A percentile compares a stretch with the other conserved stretches of the same genome.
Conservation (phyloP, 495 filamentous ascomycete genomes). For the Pyronema domesticum region DNA sequence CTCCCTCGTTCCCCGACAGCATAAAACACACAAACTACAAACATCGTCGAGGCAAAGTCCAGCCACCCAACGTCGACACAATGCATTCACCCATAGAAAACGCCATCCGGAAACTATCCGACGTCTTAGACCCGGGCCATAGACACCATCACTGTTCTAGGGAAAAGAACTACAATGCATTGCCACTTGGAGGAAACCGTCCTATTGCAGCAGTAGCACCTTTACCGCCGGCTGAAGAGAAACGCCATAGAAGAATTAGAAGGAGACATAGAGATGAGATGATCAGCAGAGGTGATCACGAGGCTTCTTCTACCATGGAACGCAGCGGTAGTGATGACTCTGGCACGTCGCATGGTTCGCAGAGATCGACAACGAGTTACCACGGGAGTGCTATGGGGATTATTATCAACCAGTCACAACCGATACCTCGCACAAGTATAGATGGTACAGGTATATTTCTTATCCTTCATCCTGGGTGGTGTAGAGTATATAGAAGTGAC, state of each 20-base stretch:
- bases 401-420: neutral
- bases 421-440: neutral
- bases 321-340: no score
- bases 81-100: no score
- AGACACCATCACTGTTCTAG: neutral
- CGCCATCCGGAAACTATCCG: no score
- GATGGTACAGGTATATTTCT: neutral
- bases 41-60: no score
- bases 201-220: neutral
- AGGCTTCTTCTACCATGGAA: no score
- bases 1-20: no score
- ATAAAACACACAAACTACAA: no score
- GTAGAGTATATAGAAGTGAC: neutral
- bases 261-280: neutral
- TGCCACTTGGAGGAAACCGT: neutral
- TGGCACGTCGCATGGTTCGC: neutral
- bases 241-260: neutral
- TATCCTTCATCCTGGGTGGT: neutral
- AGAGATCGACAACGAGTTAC: neutral
- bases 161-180: neutral
- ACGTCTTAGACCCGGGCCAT: neutral
- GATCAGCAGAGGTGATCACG: neutral
- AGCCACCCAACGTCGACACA: no score
- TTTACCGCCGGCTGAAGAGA: neutral
- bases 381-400: neutral